Evolutionary conservation across 805 yeast genomes (phyloP).

Genomic region (Candida andamanensis): DNA sequence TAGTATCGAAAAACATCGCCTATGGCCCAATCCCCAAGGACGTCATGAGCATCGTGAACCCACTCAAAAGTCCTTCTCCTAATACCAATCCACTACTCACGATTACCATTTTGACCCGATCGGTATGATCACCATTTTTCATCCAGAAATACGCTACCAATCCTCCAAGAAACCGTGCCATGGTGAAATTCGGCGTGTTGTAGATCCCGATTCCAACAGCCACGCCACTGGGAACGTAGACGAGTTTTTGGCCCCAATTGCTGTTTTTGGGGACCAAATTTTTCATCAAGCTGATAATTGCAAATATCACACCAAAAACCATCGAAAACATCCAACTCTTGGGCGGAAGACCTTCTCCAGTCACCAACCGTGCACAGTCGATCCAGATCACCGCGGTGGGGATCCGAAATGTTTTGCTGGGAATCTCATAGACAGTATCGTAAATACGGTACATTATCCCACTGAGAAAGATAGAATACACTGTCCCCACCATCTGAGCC

Average conservation of each 20-base stretch:
- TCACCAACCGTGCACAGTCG: slow-evolving; percentile 88
- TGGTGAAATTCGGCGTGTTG: slow-evolving; percentile 87
- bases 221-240: slow-evolving; percentile 84
- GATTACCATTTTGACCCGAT: slow-evolving; percentile 71
- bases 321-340: slow-evolving; percentile 59
- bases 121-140: slow-evolving; percentile 19
- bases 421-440: slow-evolving; percentile 78
- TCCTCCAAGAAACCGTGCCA: slow-evolving; percentile 93
- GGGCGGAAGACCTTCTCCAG: slow-evolving; percentile 87
- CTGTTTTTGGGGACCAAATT: slow-evolving; percentile 46
- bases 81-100: slow-evolving; percentile 87
- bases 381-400: slow-evolving; percentile 98
- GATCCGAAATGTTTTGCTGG: slow-evolving; percentile 73
- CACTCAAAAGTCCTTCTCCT: slow-evolving; percentile 91
- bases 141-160: slow-evolving; percentile 58
- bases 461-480: slow-evolving; percentile 76
- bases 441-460: slow-evolving; percentile 79
- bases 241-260: slow-evolving; percentile 35
- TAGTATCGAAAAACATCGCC: no score
- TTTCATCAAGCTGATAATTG: slow-evolving; percentile 57
- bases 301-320: slow-evolving; percentile 64
- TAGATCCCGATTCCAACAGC: slow-evolving; percentile 97
- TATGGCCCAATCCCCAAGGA: slow-evolving; percentile 54
- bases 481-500: slow-evolving; percentile 86
- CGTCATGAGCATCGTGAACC: slow-evolving; percentile 73